These are phyloP conservation scores for Cucurbita pepo DNA, from an alignment of 306 rosid genomes.

Conservation along the genomic window DNA sequence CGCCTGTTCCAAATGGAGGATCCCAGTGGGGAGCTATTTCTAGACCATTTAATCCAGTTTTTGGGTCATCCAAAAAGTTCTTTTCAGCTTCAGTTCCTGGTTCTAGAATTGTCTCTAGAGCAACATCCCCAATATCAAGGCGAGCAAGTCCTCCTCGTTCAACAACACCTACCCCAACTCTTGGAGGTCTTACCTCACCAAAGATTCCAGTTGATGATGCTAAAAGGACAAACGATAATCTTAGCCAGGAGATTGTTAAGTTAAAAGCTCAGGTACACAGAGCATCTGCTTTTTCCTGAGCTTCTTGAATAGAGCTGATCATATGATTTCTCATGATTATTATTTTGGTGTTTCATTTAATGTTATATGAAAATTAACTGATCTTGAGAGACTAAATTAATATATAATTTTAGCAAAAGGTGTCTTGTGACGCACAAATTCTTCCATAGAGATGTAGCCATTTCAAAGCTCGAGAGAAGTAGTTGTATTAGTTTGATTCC, in stretches of 20 bases:
- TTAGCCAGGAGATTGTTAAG: slow-evolving; percentile 83
- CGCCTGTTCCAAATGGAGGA: slow-evolving; percentile 85
- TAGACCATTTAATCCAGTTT: slow-evolving; percentile 87
- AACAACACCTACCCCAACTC: slow-evolving; percentile 95
- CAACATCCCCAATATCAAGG: slow-evolving; percentile 97
- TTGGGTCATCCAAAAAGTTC: slow-evolving; percentile 96
- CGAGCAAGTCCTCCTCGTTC: slow-evolving; percentile 98
- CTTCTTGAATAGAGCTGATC: not conserved
- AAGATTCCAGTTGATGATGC: slow-evolving; percentile 81
- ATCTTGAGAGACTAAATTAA: not conserved
- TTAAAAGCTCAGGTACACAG: slow-evolving; percentile 70
- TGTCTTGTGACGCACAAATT: not conserved
- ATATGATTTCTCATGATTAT: not conserved
- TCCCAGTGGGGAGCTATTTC: slow-evolving; percentile 98
- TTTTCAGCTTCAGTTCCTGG: slow-evolving; percentile 99
- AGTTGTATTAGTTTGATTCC: not conserved
- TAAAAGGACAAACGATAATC: slow-evolving; percentile 78
- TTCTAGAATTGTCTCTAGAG: slow-evolving; percentile 96
- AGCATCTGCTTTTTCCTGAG: not conserved
- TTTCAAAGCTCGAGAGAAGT: not conserved
- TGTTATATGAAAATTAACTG: not conserved
- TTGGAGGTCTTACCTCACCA: slow-evolving; percentile 95
- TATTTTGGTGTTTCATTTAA: not conserved
- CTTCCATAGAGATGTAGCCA: not conserved
- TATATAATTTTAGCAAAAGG: not conserved